A percentile compares a stretch with the other conserved stretches of the same genome.
These are phyloP conservation scores for Geotrichum aggregatum DNA, from an alignment of 1,139 yeast species.

Conservation along the genomic window DNA sequence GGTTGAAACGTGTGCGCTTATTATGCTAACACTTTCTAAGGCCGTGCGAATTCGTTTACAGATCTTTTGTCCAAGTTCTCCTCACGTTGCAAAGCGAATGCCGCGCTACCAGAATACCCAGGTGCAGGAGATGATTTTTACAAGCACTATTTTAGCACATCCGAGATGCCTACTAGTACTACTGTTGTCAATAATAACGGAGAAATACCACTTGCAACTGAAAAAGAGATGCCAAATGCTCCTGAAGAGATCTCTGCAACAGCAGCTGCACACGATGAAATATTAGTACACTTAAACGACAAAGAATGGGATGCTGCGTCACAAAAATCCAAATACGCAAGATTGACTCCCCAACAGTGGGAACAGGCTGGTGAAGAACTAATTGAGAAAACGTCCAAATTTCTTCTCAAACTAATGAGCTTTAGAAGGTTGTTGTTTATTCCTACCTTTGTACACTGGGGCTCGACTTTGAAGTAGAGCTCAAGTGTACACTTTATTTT, in stretches of 20 bases:
- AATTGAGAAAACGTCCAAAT: conserved; percentile 18
- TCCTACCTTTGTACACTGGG: too few species aligned
- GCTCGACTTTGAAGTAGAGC: background rate
- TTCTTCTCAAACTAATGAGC: conserved; percentile 20
- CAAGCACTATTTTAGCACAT: background rate
- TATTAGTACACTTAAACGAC: too few species aligned
- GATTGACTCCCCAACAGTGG: conserved; percentile 25
- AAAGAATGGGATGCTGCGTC: background rate
- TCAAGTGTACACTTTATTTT: background rate
- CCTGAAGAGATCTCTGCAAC: too few species aligned
- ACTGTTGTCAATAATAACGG: background rate
- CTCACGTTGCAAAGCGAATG: background rate
- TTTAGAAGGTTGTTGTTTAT: conserved; percentile 23
- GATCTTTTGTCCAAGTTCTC: background rate
- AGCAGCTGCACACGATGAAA: too few species aligned
- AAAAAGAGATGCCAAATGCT: too few species aligned
- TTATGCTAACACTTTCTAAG: too few species aligned
- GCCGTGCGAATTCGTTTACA: background rate
- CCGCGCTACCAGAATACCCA: background rate
- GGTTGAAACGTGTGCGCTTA: too few species aligned
- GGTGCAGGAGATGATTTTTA: background rate
- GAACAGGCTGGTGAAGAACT: conserved; percentile 21
- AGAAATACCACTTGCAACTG: too few species aligned
- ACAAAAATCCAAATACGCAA: conserved; percentile 16
- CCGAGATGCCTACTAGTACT: background rate